These are phyloP conservation scores for Saccharomyces paradoxus DNA, from an alignment of 805 yeast species.

Conservation along the genomic window DNA sequence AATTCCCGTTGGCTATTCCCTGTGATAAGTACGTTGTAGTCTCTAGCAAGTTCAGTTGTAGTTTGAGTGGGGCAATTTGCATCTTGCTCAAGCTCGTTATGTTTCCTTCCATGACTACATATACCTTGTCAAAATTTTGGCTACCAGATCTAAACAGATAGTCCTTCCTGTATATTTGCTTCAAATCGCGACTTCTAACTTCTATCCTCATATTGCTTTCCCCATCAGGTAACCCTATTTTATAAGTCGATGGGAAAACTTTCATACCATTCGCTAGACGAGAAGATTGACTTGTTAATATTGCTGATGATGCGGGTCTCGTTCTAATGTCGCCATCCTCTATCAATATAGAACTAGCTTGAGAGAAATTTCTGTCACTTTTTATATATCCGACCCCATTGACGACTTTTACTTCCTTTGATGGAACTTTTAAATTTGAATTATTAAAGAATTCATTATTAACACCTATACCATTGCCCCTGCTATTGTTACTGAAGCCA, in stretches of 20 bases:
- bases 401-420: neutral
- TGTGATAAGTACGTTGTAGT: constrained; percentile 24
- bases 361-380: neutral
- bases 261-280: constrained; percentile 1
- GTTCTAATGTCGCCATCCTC: neutral
- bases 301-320: neutral
- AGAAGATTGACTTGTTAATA: neutral
- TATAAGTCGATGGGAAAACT: constrained; percentile 12
- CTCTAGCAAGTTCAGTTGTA: constrained; percentile 25
- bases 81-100: constrained; percentile 5
- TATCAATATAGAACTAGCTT: neutral
- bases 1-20: constrained; percentile 25
- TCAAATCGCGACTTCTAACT: constrained; percentile 14
- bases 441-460: neutral
- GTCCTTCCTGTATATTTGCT: constrained; percentile 18
- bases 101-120: constrained; percentile 10
- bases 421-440: neutral
- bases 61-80: constrained; percentile 10
- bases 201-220: constrained; percentile 21
- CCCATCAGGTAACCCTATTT: constrained; percentile 16
- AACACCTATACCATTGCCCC: neutral
- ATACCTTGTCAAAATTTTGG: constrained; percentile 21
- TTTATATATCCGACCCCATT: neutral
- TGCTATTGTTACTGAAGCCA: neutral
- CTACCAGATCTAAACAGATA: constrained; percentile 19